Evolutionary conservation across 805 yeast genomes (phyloP).

Genomic region (Metschnikowia peoriensis): DNA sequence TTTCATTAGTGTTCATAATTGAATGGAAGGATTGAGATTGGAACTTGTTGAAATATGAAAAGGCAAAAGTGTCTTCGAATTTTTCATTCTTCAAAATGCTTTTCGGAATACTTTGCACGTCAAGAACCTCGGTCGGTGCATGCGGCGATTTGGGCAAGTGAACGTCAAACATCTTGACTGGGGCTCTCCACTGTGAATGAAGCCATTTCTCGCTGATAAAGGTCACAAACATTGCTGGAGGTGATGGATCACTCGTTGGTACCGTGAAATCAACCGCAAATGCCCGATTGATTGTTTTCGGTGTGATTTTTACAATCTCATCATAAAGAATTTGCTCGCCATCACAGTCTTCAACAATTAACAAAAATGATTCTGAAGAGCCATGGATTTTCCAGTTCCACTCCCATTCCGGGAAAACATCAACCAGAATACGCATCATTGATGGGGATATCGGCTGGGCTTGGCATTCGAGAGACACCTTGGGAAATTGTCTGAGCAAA

Average conservation of each 20-base stretch:
- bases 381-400: conserved; percentile 75
- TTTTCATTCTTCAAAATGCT: conserved; percentile 48
- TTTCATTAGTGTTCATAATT: conserved; percentile 56
- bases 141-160: conserved; percentile 63
- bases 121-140: conserved; percentile 57
- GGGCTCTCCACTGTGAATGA: conserved; percentile 62
- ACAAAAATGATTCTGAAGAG: conserved; percentile 57
- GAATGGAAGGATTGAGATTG: conserved; percentile 71
- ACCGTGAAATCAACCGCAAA: conserved; percentile 66
- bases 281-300: conserved; percentile 49
- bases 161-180: conserved; percentile 54
- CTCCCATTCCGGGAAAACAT: conserved; percentile 66
- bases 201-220: conserved; percentile 84
- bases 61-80: conserved; percentile 45
- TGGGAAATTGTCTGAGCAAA: conserved; percentile 71
- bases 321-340: conserved; percentile 69
- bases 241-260: conserved; percentile 36
- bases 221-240: conserved; percentile 72
- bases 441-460: conserved; percentile 79
- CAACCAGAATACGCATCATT: conserved; percentile 63
- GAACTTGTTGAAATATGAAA: conserved; percentile 60
- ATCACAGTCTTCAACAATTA: conserved; percentile 79
- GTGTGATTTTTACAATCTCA: conserved; percentile 53
- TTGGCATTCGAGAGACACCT: conserved; percentile 52
- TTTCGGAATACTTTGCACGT: conserved; percentile 48